Evolutionary conservation across 139 green algal genomes (phyloP), one percentile per base, ranked within the genome.

Genomic region (Medakamo hakoo): DNA sequence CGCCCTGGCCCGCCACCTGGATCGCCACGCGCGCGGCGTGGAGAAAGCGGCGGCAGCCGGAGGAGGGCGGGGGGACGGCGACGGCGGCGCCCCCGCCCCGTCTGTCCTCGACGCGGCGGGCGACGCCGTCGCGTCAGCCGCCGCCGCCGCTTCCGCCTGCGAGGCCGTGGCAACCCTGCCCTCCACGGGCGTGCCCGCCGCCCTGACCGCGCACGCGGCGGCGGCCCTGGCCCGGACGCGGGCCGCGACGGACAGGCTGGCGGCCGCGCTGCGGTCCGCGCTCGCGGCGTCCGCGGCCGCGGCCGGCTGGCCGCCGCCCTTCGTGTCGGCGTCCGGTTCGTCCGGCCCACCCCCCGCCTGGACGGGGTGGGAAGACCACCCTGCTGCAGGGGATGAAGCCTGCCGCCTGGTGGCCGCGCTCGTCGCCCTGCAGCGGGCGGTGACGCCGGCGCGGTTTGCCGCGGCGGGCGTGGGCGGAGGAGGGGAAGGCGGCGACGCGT

Each of bases 371-470:
- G 19, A 60, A 57, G 30, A 60, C n/a, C n/a, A n/a, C 66, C 3
- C 23, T 29, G 0, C 22, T 22, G 21, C 55, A 4, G 49, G 62
- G 55, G 32, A 49, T 78, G 63, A 59, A 65, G 52, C 63, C 69
- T 30, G 4, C n/a, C 23, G n/a, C 24, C 52, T 76, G 56, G 48
- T 70, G 28, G 55, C 70, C 29, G 32, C 64, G 52, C 66, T 69
- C 58, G 16, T 60, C 26, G 68, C 67, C 26, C 67, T 78, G 57
- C 72, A 78, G 63, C 55, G 63, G 2, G 59, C 67, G 5, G 22
- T 57, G 22, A 57, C 71, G 26, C 58, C 68, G 30, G 49, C 55
- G 55, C 9, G 55, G n/a, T 71, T 73, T 31, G 63, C 30, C 60
- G 18, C n/a, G 55, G 5, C 31, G 48, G n/a, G 30, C 23, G 52